Evolutionary conservation across 352 stramenopile species (phyloP), one percentile per base, ranked within the genome.

Genomic region (Phytophthora fragariae): DNA sequence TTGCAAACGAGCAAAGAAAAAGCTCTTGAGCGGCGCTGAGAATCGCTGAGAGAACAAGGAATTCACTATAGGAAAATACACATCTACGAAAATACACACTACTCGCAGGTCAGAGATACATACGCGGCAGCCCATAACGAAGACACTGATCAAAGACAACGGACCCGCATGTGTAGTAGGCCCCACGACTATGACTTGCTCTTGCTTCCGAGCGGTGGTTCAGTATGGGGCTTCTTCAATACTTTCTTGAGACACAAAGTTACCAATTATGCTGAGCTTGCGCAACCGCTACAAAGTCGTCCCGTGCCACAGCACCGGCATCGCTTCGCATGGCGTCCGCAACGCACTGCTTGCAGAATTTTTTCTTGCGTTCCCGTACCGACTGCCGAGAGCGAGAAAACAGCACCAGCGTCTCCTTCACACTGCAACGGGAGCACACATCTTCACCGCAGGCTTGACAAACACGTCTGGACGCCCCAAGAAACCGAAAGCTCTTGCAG

Each of bases 401-500:
- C 1, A 75, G 64, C 9, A 75, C 69, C 31, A 83, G 6, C 24
- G 68, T 65, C 58, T 81, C 59, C 46, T 71, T 79, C 9, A 77
- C 62, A 33, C 62, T 69, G 49, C 76, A 83, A 6, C 72, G 71
- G 1, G 70, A 75, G 27, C 76, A 83, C 29, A 83, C 57, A 19
- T 72, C 66, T 53, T 77, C 70, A 54, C 79, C 70, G 24, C 76
- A 82, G 5, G 68, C 76, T 44, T 78, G 62, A 29, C 76, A 82
- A 19, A 70, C 15, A 2, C 68, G 66, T 47, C 76, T 68, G 63
- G 71, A 73, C 6, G 72, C 72, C 9, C 72, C 72, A 11, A 82
- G 61, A 52, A 82, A 80, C 14, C 73, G 64, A 46, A 82, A 82
- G 19, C 19, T 70, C 57, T 82, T 82, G n/a, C 68, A 76, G 29